Evolutionary conservation across 371 early-diverging fungal species (phyloP), one percentile per base, ranked within the genome.

Genomic region (Apophysomyces elegans): DNA sequence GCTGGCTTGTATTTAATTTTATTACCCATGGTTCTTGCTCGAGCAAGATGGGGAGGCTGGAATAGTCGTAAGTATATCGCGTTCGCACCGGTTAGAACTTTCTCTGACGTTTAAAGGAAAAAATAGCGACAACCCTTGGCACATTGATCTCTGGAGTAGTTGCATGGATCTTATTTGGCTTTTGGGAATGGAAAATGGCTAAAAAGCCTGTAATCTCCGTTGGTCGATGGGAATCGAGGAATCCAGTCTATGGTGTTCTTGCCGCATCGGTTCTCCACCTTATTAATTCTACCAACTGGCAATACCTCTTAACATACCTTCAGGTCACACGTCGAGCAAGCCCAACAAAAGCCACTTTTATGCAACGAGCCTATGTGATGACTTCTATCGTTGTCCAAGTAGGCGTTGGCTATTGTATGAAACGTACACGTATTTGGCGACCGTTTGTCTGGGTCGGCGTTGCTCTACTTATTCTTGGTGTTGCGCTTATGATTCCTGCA

Each of bases 401-500:
- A 7, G 32, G 69, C 26, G 70, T 70, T 13, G 81, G 79, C 8
- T 74, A 66, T 36, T 56, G 77, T 16, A 78, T 81, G 74, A 75
- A 68, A 46, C 68, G 69, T 0, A 73, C 75, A 36, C 84, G 84
- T 13, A 75, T 86, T 1, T 76, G 71, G 65, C 64, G 72, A 45
- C 67, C 77, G 57, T 65, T 91, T 38, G 69, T 75, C 0, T 71
- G 90, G 90, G 72, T 84, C 50, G 91, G 72, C 2, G 67, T 92
- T 4, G 90, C 89, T 5, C 46, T 90, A 6, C 32, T 90, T 47
- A 68, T 81, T 4, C 43, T 73, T 3, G 77, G 77, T 54, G 67
- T 76, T 39, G 76, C 74, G 37, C 66, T 78, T 12, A 81, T 79
- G 77, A 79, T 81, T 38, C 79, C 79, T 59, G 74, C 82, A 35